Percentiles rank a stretch among this genome's conserved stretches.
phyloP scores from a whole-genome alignment of 441 rosid species.

The Gossypium schwendimanii region DNA sequence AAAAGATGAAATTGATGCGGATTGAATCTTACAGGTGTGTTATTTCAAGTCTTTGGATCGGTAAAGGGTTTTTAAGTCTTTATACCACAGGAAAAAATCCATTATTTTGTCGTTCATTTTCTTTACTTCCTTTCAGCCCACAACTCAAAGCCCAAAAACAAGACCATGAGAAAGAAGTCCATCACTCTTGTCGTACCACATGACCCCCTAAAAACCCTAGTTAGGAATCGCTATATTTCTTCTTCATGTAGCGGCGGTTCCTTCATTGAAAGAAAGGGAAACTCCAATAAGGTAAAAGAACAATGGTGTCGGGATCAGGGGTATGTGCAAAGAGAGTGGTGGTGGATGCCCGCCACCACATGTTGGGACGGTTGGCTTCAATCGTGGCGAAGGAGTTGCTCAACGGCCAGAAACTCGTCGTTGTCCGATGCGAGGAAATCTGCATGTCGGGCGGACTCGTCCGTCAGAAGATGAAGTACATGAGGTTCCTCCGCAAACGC shows the following conservation, averaged over 20 bases:
- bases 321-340: conserved; percentile 46
- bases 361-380: conserved; percentile 55
- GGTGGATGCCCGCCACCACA: conserved; percentile 63
- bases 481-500: conserved; percentile 59
- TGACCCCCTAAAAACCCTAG: neutral
- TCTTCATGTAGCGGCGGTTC: neutral
- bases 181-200: too few species aligned
- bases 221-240: neutral
- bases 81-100: too few species aligned
- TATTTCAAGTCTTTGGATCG: too few species aligned
- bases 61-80: too few species aligned
- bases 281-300: neutral
- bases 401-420: conserved; percentile 55
- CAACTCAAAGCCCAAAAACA: neutral
- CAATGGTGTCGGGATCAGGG: conserved; percentile 60
- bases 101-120: too few species aligned
- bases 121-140: neutral
- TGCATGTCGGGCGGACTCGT: conserved; percentile 61
- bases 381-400: conserved; percentile 59
- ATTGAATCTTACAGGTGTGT: too few species aligned
- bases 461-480: conserved; percentile 61
- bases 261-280: neutral
- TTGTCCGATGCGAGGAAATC: conserved; percentile 60
- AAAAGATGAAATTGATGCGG: too few species aligned
- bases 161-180: neutral